Evolutionary conservation across 306 rosid species (phyloP), one percentile per base, ranked within the genome.

Genomic region (Prunus fruticosa): DNA sequence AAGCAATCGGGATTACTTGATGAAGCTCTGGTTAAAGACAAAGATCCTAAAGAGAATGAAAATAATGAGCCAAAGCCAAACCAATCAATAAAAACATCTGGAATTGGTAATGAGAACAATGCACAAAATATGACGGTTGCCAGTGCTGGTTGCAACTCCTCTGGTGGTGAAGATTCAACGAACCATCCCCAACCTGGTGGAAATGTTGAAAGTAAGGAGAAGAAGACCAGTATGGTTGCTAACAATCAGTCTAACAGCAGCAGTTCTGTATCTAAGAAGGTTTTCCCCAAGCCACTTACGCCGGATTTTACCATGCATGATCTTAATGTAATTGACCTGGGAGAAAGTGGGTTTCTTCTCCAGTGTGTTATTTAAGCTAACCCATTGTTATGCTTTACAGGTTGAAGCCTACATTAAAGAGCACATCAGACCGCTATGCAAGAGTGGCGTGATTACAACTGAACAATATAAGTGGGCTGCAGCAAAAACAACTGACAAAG

Each of bases 391-490:
- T 71, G 34, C 76, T 27, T 30, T 69, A 53, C 87, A 92, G 99
- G 99, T 96, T 52, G 98, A 90, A 86, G 91, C 93, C 27, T 96
- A 92, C 84, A 82, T 96, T 79, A 96, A 96, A 82, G 97, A 96
- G 84, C 99, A 96, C 79, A 76, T 96, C 79, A 87, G 99, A 78
- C 97, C 96, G 53, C 85, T 96, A 80, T 92, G 97, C 89, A 92
- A 92, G 90, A 96, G 99, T 70, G 91, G 97, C 12, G 90, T 96
- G 75, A 89, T 96, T 82, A 92, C 93, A 22, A 81, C 88, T 23
- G 98, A 92, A 69, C 99, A 96, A 53, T 96, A 96, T 76, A 87
- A 91, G 86, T 91, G 99, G 99, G 96, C 93, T 20, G 97, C 85
- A 64, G 75, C 87, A 22, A 96, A 92, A 87, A 83, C 99, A 53